Conservation (phyloP, 2,329 filamentous ascomycete genomes). For the Paramyrothecium roridum region DNA sequence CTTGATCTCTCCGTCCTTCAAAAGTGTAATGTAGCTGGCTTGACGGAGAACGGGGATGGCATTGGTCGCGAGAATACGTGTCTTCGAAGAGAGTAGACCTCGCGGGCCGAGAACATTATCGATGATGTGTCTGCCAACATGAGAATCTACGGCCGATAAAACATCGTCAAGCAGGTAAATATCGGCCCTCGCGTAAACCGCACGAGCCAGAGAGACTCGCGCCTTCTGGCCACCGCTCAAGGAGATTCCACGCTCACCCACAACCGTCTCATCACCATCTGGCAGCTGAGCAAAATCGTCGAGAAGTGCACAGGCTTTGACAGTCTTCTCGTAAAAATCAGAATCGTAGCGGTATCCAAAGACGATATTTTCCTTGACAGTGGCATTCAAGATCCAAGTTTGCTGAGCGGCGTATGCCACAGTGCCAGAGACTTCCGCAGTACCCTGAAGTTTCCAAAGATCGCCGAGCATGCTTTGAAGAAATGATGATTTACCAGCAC, state of each 20-base stretch:
- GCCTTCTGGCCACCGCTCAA: constrained; percentile 96
- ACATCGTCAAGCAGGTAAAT: constrained; percentile 93
- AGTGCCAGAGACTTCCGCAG: constrained; percentile 76
- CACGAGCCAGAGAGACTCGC: constrained; percentile 83
- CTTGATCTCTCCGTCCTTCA: constrained; percentile 78
- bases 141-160: constrained; percentile 95
- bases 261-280: constrained; percentile 94
- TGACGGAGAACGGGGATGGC: constrained; percentile 87
- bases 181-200: constrained; percentile 95
- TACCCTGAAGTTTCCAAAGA: constrained; percentile 82
- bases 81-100: constrained; percentile 81
- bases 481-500: constrained; percentile 90
- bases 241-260: constrained; percentile 94
- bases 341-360: constrained; percentile 95
- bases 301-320: constrained; percentile 84
- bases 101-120: constrained; percentile 86
- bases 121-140: constrained; percentile 92
- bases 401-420: constrained; percentile 91
- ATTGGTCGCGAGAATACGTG: constrained; percentile 90
- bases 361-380: constrained; percentile 93
- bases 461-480: constrained; percentile 87
- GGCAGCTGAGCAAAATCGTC: constrained; percentile 92
- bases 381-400: constrained; percentile 97
- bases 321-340: constrained; percentile 87
- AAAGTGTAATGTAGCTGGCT: constrained; percentile 81